Percentiles rank a stretch among this genome's conserved stretches.
These are phyloP conservation scores for Pseudocercospora musae DNA, from an alignment of 2,329 filamentous ascomycete species.

Conservation along the genomic window DNA sequence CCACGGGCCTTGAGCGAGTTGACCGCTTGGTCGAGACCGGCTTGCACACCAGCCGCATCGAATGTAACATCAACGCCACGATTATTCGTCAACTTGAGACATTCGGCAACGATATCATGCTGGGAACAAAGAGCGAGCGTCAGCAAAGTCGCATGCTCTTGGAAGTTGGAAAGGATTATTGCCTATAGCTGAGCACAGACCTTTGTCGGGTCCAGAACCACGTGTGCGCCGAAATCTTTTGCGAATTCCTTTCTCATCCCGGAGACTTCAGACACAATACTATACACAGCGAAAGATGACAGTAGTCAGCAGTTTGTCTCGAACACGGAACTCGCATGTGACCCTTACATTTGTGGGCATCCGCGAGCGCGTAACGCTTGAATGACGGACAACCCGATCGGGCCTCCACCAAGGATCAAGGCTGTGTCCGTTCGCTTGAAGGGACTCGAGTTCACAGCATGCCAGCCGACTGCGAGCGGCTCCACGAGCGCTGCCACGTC, in stretches of 20 bases:
- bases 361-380: conserved; percentile 45
- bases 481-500: conserved; percentile 54
- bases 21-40: conserved; percentile 49
- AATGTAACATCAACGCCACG: conserved; percentile 51
- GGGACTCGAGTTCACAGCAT: conserved; percentile 51
- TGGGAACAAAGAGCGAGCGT: conserved; percentile 26
- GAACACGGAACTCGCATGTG: not conserved
- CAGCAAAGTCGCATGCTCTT: not conserved
- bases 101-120: conserved; percentile 47
- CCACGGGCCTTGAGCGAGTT: conserved; percentile 49
- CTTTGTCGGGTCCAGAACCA: conserved; percentile 51
- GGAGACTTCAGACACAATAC: conserved; percentile 52
- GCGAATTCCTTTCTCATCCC: conserved; percentile 49
- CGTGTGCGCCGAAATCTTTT: conserved; percentile 50
- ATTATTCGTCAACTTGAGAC: conserved; percentile 43
- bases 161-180: not conserved
- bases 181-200: conserved; percentile 30
- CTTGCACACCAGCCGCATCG: conserved; percentile 54
- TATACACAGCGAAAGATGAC: not conserved
- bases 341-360: conserved; percentile 42
- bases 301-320: not conserved
- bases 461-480: conserved; percentile 55
- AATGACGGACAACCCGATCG: conserved; percentile 52
- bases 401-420: conserved; percentile 52
- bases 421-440: conserved; percentile 47